Evolutionary conservation across 2,329 filamentous ascomycete species (phyloP).

Genomic region (Septoria linicola): DNA sequence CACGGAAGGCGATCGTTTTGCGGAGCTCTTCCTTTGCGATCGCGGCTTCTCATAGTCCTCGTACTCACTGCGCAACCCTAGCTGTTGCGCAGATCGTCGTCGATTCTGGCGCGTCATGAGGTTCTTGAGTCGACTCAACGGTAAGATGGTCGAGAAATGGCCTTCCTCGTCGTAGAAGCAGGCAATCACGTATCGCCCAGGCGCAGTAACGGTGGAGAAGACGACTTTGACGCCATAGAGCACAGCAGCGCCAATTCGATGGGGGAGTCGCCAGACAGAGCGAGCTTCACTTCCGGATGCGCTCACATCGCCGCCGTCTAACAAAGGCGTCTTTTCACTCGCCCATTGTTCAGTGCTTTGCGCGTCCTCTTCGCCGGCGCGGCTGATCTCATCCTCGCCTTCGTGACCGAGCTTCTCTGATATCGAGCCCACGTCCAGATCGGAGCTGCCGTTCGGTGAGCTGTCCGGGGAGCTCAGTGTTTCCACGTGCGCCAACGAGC

Average conservation of each 20-base stretch:
- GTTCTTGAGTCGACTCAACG: constrained; percentile 61
- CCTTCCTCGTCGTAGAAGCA: constrained; percentile 81
- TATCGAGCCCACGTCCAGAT: constrained; percentile 26
- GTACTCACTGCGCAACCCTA: constrained; percentile 33
- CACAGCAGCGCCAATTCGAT: constrained; percentile 68
- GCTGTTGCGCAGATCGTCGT: constrained; percentile 31
- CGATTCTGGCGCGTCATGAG: constrained; percentile 47
- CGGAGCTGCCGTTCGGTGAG: constrained; percentile 10
- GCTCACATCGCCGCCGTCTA: constrained; percentile 41
- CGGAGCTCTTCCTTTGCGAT: constrained; percentile 34
- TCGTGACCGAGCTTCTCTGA: constrained; percentile 29
- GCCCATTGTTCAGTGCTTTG: constrained; percentile 24
- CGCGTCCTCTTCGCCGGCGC: constrained; percentile 22
- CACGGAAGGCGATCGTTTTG: constrained; percentile 43
- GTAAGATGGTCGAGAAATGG: constrained; percentile 73
- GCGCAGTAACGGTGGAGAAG: constrained; percentile 73
- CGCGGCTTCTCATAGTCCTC: constrained; percentile 38
- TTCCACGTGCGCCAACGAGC: constrained; percentile 29
- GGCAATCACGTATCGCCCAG: constrained; percentile 77
- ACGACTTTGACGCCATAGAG: constrained; percentile 76
- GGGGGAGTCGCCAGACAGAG: constrained; percentile 27
- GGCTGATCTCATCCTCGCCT: constrained; percentile 22
- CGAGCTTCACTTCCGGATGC: constrained; percentile 12
- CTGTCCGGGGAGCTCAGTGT: constrained; percentile 15
- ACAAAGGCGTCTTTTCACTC: constrained; percentile 69